These are phyloP conservation scores for Artemisia argyi DNA, from an alignment of 129 eudicot species.

Conservation along the genomic window DNA sequence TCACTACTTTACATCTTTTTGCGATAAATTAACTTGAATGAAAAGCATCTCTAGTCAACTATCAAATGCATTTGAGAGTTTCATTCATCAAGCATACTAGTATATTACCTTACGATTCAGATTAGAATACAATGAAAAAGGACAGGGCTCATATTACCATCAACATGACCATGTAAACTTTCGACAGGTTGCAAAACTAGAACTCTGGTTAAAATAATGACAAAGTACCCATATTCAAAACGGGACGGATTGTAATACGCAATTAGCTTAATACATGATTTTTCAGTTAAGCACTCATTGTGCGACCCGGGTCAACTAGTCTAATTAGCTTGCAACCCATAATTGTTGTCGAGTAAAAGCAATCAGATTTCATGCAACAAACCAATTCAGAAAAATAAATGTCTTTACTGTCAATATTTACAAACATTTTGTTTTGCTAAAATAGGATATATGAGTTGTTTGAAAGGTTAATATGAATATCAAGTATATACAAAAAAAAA, in stretches of 20 bases:
- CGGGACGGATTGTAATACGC: not conserved
- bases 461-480: not conserved
- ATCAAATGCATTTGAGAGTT: not conserved
- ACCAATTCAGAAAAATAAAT: not conserved
- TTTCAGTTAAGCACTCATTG: too few relatives aligned
- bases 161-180: not conserved
- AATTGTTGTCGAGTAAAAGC: too few relatives aligned
- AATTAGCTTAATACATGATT: not conserved
- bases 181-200: not conserved
- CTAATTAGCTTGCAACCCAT: too few relatives aligned
- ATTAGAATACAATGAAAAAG: not conserved
- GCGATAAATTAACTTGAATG: not conserved
- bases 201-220: not conserved
- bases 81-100: not conserved
- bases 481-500: not conserved
- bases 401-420: not conserved
- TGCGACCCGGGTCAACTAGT: too few relatives aligned
- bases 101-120: conserved; percentile 8
- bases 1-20: not conserved
- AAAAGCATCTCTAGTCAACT: not conserved
- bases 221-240: not conserved
- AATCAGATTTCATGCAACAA: not conserved
- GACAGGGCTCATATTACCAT: not conserved
- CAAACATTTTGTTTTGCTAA: not conserved
- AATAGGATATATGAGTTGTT: not conserved